Evolutionary conservation across 305 asterid species (phyloP), one percentile per base, ranked within the genome.

Genomic region (Solanum hybrid): DNA sequence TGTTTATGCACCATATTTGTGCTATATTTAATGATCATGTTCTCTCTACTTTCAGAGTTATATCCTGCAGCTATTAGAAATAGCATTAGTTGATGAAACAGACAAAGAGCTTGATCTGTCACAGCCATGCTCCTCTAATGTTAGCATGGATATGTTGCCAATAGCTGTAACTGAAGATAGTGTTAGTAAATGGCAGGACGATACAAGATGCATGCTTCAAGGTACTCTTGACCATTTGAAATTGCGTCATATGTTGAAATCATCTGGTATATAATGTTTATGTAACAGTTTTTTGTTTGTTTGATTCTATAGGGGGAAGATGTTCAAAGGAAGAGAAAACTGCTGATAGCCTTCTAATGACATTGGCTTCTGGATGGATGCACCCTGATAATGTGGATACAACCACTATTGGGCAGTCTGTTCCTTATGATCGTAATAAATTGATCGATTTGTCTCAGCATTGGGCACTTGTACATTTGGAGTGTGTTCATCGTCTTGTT

Each of bases 401-500:
- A 86, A 89, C 79, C 75, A 90, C 83, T 82, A 89, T 37, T 82
- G 94, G 93, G 87, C 95, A 89, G 89, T 91, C 94, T 89, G 92
- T 91, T 91, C 92, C 90, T 39, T 90, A 90, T 93, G 94, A 92
- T 93, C 90, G 89, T 87, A 91, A 92, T 91, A 94, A 92, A 89
- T 79, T 95, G 93, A 91, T 89, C 87, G 78, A 93, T 88, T 90
- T 95, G 89, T 93, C 95, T 85, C 94, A 94, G 93, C 99, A 98
- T 90, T 96, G 96, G 97, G 98, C 98, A 89, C 89, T 93, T 91
- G 94, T 96, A 92, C 99, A 98, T 93, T 91, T 95, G 94, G 93
- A 95, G 91, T 96, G 98, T 94, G 90, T 92, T 84, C 95, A 91
- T 57, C 98, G 96, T 24, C 98, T 97, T 87, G 90, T 95, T 81